A percentile compares a stretch with the other conserved stretches of the same genome.
Conservation (phyloP, 2,329 filamentous ascomycete genomes). For the Xylariaceae sp. region DNA sequence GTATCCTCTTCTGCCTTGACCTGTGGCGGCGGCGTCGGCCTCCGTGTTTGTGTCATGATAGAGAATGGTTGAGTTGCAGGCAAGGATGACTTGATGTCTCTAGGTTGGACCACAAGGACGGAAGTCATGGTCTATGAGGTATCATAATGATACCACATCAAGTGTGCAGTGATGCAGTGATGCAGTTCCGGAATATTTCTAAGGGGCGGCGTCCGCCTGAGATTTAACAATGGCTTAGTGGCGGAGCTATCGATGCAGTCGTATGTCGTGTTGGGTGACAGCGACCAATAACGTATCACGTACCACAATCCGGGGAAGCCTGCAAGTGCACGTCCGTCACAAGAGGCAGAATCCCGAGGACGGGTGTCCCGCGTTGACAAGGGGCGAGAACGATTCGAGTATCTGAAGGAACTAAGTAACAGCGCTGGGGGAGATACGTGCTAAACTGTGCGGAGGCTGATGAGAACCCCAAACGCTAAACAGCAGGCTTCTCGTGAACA, state of each 20-base stretch:
- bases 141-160: slow-evolving; percentile 33
- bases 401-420: slow-evolving; percentile 15
- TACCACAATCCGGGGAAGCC: slow-evolving; percentile 37
- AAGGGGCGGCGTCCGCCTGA: slow-evolving; percentile 22
- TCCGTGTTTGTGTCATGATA: slow-evolving; percentile 53
- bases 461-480: background rate
- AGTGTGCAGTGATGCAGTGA: slow-evolving; percentile 25
- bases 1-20: slow-evolving; percentile 51
- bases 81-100: slow-evolving; percentile 48
- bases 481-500: slow-evolving; percentile 9
- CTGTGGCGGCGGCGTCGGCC: slow-evolving; percentile 49
- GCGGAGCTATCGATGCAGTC: slow-evolving; percentile 31
- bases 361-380: slow-evolving; percentile 19
- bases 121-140: slow-evolving; percentile 51
- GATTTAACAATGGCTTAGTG: slow-evolving; percentile 30
- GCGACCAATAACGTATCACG: slow-evolving; percentile 34
- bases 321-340: slow-evolving; percentile 28
- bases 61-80: slow-evolving; percentile 49
- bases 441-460: slow-evolving; percentile 2
- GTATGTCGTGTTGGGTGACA: slow-evolving; percentile 30
- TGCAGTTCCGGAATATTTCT: slow-evolving; percentile 26
- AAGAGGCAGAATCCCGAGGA: slow-evolving; percentile 13
- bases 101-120: slow-evolving; percentile 48
- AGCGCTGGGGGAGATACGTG: slow-evolving; percentile 1
- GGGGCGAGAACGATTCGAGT: slow-evolving; percentile 10